Base-by-base conservation (phyloP, 2,329 filamentous ascomycete species). In the Botryotinia calthae region DNA sequence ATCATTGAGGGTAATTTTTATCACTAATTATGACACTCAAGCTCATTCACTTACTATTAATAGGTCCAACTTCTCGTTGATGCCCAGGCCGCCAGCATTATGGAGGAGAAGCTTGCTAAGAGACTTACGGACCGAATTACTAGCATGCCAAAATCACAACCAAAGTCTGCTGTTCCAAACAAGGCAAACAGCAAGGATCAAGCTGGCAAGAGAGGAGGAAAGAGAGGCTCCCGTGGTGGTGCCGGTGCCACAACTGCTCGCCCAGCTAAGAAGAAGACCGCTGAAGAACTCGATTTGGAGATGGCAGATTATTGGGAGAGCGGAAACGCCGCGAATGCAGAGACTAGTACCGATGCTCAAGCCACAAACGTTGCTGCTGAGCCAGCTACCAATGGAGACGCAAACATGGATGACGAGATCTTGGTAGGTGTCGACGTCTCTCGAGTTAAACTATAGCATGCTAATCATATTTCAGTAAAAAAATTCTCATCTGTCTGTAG, bases 231-330 rank as follows among this genome's bases (percentile, higher is more conserved):
- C 75, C 85, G 83, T 70, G 78, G 78, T 59, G 76, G 76, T 48
- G 82, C 81, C 59, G 90, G 83, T 71, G 78, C 77, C 12, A 12
- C 90, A 77, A 91, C 85, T 79, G 85, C 87, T 76, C 89, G 91
- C 79, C 87, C 91, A 77, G 84, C 90, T 80, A 86, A 97, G 85
- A 86, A 97, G 85, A 98, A 98, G 92, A 97, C 94, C 0, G 90
- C 92, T 1, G 95, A 97, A 82, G 95, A 99, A 85, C 90, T 99
- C 40, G 96, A 99, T 82, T 94, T 93, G 7, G 96, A 99, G 83
- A 99, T 99, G 96, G 91, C 90, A 31, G 96, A 98, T 83, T 99
- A 99, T 85, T 98, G 97, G 81, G 81, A 84, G 76, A 84, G 83
- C 70, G 70, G 70, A 68, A 85, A 85, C 76, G 84, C 84, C 75